Base-by-base conservation (phyloP, 2,329 filamentous ascomycete genomes). In the Hyphodiscus sp. region DNA sequence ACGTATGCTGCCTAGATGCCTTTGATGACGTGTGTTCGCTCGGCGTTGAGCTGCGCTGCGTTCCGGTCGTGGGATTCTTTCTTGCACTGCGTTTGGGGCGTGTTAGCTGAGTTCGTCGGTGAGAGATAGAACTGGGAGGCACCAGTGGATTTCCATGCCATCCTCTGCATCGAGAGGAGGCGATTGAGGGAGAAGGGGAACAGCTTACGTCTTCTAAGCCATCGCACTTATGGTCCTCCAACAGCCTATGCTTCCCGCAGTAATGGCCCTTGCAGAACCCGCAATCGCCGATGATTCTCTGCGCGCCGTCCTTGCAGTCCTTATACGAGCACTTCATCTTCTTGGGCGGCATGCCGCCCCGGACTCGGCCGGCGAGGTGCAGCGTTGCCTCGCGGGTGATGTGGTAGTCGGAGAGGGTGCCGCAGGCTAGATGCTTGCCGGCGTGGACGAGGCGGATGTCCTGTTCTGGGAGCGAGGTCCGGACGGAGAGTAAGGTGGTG, bases 1-100 rank as follows among this genome's bases (percentile, higher is more conserved):
- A 38, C 13, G 11, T 7, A 15, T 16, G 20, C 19, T 11, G 19
- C 58, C 52, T 81, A 96, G 70, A 95, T 86, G 58, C 91, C 91
- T 74, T 88, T 91, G 74, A 97, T 94, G 65, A 95, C 91, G 60
- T 92, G 87, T 46, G 94, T 99, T 68, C 92, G 81, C 79, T 99
- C 92, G 54, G 85, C 83, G 73, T 96, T 89, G 68, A 99, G 78
- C 75, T 95, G 91, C 61, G 91, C 87, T 55, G 90, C 89, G 71
- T 99, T 99, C 62, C 91, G 85, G 71, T 95, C 90, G 73, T 96
- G 90, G 47, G 89, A 92, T 72, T 96, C 91, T 77, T 95, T 94
- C 80, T 96, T 96, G 80, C 92, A 96, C 83, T 86, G 67, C 16
- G 19, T 49, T 43, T 57, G 19, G 47, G 50, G 62, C 52, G 65